A percentile compares a stretch with the other conserved stretches of the same genome.
These are phyloP conservation scores for Prunus yedoensis DNA, from an alignment of 331 rosid species.

Conservation along the genomic window DNA sequence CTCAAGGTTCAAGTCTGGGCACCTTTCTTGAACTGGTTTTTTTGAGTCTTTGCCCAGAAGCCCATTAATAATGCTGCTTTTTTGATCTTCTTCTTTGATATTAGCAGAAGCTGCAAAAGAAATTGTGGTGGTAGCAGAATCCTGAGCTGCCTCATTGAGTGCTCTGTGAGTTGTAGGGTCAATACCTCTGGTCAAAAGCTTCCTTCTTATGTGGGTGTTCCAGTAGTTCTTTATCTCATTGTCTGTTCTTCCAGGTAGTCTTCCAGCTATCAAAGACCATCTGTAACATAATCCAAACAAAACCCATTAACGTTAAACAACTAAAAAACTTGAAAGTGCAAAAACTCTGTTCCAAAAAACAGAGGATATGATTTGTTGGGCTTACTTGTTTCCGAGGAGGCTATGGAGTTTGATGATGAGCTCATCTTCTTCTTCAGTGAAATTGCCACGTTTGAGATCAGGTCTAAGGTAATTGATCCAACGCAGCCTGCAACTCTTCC, in stretches of 20 bases:
- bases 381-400: slow-evolving; percentile 94
- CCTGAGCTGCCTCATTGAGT: slow-evolving; percentile 50
- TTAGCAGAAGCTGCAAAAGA: slow-evolving; percentile 49
- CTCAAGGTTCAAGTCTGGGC: slow-evolving; percentile 90
- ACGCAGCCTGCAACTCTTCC: slow-evolving; percentile 92
- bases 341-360: background rate
- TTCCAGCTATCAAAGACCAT: slow-evolving; percentile 95
- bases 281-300: slow-evolving; percentile 37
- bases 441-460: slow-evolving; percentile 94
- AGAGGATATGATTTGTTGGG: background rate
- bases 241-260: slow-evolving; percentile 94
- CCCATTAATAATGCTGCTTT: slow-evolving; percentile 16
- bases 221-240: slow-evolving; percentile 97
- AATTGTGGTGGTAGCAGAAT: slow-evolving; percentile 38
- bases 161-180: slow-evolving; percentile 91
- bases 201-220: slow-evolving; percentile 96
- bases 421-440: slow-evolving; percentile 92
- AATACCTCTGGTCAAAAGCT: slow-evolving; percentile 91
- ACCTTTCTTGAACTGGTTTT: slow-evolving; percentile 33
- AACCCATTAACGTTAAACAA: slow-evolving; percentile 18
- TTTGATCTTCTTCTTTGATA: slow-evolving; percentile 44
- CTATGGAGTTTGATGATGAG: slow-evolving; percentile 98
- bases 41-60: slow-evolving; percentile 22
- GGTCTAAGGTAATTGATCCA: slow-evolving; percentile 99
- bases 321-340: background rate